phyloP scores from a whole-genome alignment of 176 grass and related monocot genomes.

The Chrysopogon serrulatus region DNA sequence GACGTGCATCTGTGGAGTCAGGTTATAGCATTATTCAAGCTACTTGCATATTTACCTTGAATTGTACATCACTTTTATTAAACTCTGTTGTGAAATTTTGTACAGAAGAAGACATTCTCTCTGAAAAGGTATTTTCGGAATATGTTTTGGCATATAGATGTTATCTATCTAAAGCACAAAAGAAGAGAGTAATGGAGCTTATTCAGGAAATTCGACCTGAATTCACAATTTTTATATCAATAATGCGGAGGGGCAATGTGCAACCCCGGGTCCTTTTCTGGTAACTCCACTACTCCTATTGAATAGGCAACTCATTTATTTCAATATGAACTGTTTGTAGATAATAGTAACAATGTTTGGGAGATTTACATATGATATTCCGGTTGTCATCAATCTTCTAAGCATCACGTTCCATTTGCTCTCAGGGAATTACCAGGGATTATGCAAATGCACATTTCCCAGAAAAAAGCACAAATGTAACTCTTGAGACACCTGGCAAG shows the following conservation, averaged over 20 bases:
- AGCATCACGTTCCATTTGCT: background rate
- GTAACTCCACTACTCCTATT: background rate
- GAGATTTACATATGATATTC: background rate
- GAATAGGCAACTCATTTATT: background rate
- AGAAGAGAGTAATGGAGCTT: conserved; percentile 21
- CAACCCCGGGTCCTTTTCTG: background rate
- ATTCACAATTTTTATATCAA: conserved; percentile 10
- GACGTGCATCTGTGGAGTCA: background rate
- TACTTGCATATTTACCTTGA: background rate
- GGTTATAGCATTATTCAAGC: conserved; percentile 15
- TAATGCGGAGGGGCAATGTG: conserved; percentile 18
- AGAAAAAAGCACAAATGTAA: background rate
- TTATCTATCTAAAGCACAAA: conserved; percentile 18
- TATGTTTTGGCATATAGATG: conserved; percentile 10
- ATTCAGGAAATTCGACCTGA: conserved; percentile 15
- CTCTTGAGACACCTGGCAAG: conserved; percentile 6
- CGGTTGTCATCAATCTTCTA: background rate
- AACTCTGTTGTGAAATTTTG: background rate
- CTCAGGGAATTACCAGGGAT: conserved; percentile 23
- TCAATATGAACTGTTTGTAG: background rate
- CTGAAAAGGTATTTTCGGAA: background rate
- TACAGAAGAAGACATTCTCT: background rate
- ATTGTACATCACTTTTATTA: background rate
- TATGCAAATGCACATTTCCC: conserved; percentile 28
- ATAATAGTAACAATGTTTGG: background rate